Conservation (phyloP, 176 grass and related monocot species). For the Chloris gayana region DNA sequence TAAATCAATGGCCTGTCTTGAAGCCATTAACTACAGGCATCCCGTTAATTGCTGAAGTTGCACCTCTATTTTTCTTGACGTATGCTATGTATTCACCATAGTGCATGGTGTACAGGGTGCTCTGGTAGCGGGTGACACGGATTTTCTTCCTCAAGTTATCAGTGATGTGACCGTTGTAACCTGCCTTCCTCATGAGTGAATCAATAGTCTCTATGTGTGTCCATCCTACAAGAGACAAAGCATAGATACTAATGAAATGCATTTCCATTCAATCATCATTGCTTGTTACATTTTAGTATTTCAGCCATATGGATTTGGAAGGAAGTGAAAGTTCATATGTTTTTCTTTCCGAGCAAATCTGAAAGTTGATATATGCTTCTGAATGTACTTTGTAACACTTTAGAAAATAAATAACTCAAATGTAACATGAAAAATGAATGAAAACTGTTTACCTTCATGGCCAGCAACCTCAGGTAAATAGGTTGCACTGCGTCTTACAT, state of each 20-base stretch:
- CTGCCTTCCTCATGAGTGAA: slow-evolving; percentile 94
- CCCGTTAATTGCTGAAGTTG: slow-evolving; percentile 42
- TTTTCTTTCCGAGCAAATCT: not conserved
- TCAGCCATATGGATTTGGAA: not conserved
- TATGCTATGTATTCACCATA: slow-evolving; percentile 80
- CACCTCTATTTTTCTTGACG: slow-evolving; percentile 81
- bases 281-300: slow-evolving; percentile 14
- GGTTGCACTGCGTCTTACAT: slow-evolving; percentile 73
- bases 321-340: not conserved
- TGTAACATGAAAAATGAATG: not conserved
- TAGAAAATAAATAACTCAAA: slow-evolving; percentile 10
- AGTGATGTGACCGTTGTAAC: slow-evolving; percentile 73
- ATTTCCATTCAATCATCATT: not conserved
- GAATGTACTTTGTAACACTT: not conserved
- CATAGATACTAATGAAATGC: not conserved
- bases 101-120: slow-evolving; percentile 88
- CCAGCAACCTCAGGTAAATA: slow-evolving; percentile 98
- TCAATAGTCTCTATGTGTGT: slow-evolving; percentile 82
- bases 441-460: slow-evolving; percentile 74
- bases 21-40: slow-evolving; percentile 63
- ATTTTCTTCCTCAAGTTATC: slow-evolving; percentile 83
- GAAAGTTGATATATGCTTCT: not conserved
- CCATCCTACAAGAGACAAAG: slow-evolving; percentile 67
- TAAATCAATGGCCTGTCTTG: slow-evolving; percentile 72
- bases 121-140: slow-evolving; percentile 82